Base-by-base conservation (phyloP, 139 green algal species). In the Asterochloris erici region DNA sequence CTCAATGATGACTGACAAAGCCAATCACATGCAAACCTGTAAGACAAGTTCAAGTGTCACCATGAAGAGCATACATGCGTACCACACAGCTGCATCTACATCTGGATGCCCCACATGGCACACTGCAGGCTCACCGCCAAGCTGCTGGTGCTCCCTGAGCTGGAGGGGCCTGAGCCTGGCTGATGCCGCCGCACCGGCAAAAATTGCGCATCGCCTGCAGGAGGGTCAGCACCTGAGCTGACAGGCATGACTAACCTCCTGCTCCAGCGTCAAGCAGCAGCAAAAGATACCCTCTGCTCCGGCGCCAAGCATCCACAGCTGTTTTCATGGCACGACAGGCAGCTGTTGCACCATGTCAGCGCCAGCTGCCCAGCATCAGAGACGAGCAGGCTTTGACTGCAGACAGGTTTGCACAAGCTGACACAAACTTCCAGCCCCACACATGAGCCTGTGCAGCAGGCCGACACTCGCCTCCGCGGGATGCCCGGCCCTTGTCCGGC, bases 121-220 rank as follows among this genome's bases (percentile, higher is more conserved):
- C 38, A 2, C 38, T 54, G 38, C 38, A 54, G 38, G 38, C 38
- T 54, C 38, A 54, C 38, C 38, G 38, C 38, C 2, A 54, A 54
- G 38, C 38, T 79, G 73, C 24, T 28, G 24, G 73, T 28, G n/a
- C n/a, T 79, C 38, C 66, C 38, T 17, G 74, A 15, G 68, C 23
- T 17, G 21, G 73, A 17, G 24, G 28, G 73, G 27, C 21, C 54
- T 80, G 70, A n/a, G 66, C 19, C 70, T 17, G 21, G 70, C 68
- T n/a, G 27, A 63, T 29, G 10, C 38, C 76, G 76, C 24, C 76
- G 54, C 23, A 80, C 60, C 16, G 76, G 76, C 60, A 80, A 26
- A 54, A 80, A 80, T 23, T 80, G 76, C 15, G 76, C 76, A 70
- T 80, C 76, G 68, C 26, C 76, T 80, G 76, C 76, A 80, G 70